Conservation (phyloP, 2,329 filamentous ascomycete genomes). For the Seiridium unicorne region DNA sequence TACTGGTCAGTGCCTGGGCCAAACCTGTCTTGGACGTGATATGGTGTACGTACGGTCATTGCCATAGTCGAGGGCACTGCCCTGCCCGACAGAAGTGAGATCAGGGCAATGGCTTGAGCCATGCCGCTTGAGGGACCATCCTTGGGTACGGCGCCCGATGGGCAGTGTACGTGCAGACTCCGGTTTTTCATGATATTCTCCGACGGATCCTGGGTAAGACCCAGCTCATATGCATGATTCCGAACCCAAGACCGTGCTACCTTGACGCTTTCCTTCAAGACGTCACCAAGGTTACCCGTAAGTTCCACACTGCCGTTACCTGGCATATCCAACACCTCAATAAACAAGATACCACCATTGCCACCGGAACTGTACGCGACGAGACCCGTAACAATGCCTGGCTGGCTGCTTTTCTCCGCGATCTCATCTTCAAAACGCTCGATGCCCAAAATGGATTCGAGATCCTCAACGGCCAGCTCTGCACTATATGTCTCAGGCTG, state of each 20-base stretch:
- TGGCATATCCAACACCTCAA: conserved; percentile 97
- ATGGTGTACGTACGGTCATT: conserved; percentile 70
- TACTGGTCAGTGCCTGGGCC: conserved; percentile 17
- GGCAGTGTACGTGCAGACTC: conserved; percentile 94
- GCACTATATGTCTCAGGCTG: conserved; percentile 70
- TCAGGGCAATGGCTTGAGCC: conserved; percentile 89
- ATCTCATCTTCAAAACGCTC: conserved; percentile 96
- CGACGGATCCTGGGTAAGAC: conserved; percentile 73
- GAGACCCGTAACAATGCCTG: conserved; percentile 92
- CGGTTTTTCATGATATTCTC: conserved; percentile 96
- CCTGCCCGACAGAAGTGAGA: conserved; percentile 84
- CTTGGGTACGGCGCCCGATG: conserved; percentile 91
- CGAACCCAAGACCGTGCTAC: conserved; percentile 97
- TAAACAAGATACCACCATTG: conserved; percentile 95
- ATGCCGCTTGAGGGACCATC: conserved; percentile 86
- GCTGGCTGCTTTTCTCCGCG: conserved; percentile 77
- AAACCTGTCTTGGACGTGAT: conserved; percentile 4
- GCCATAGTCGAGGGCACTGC: conserved; percentile 87
- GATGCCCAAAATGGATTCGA: conserved; percentile 88
- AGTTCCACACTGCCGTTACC: conserved; percentile 89
- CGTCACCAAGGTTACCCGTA: conserved; percentile 93
- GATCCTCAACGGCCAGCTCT: conserved; percentile 70
- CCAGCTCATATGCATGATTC: conserved; percentile 88
- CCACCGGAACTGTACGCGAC: conserved; percentile 92
- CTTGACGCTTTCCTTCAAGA: conserved; percentile 95